Conservation (phyloP, 1,139 yeast genomes). For the Debaryomyces nepalensis region DNA sequence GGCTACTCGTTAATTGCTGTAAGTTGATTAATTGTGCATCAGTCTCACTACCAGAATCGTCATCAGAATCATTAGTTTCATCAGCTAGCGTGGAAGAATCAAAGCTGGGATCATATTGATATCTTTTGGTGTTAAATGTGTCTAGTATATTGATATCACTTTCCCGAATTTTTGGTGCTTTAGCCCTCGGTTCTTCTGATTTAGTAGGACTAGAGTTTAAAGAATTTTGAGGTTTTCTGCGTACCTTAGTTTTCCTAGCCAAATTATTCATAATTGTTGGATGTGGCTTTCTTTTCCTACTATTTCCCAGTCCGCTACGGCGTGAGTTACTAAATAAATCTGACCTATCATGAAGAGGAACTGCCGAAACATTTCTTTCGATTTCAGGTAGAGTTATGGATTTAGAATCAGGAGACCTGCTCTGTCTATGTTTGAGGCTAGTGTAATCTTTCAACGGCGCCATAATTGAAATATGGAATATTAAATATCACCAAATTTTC, state of each 20-base stretch:
- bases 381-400: constrained; percentile 7
- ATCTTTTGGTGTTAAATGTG: constrained; percentile 1
- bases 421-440: constrained; percentile 5
- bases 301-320: constrained; percentile 3
- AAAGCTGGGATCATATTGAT: background rate
- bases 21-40: constrained; percentile 16
- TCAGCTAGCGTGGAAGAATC: background rate
- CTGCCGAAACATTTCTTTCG: background rate
- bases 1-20: constrained; percentile 17
- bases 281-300: constrained; percentile 1
- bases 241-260: background rate
- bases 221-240: background rate
- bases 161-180: no score
- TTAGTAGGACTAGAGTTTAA: constrained; percentile 6
- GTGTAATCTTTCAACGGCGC: constrained; percentile 3
- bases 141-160: background rate
- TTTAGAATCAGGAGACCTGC: constrained; percentile 7
- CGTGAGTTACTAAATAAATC: constrained; percentile 8
- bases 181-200: no score
- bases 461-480: no score
- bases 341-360: constrained; percentile 7
- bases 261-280: constrained; percentile 4
- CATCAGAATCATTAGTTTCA: constrained; percentile 1
- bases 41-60: constrained; percentile 14
- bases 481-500: no score